phyloP scores from a whole-genome alignment of 2,329 filamentous ascomycete species.

The Alternaria angustiovoidea region DNA sequence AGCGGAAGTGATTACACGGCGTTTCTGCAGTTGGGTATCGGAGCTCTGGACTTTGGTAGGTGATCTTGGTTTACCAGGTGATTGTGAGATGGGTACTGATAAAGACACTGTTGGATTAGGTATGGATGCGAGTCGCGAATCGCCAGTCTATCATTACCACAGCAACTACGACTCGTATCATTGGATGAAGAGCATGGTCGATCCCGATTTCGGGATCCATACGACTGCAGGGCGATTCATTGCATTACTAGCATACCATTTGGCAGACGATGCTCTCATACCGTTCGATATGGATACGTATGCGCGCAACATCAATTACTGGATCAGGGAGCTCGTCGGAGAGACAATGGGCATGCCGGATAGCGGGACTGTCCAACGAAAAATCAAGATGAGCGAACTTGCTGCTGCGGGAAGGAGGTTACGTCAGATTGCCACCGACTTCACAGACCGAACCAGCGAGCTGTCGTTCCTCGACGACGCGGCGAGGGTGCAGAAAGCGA shows the following conservation, averaged over 20 bases:
- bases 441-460: background rate
- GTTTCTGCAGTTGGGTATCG: constrained; percentile 57
- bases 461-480: background rate
- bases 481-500: background rate
- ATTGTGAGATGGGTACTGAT: too few species aligned
- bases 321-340: constrained; percentile 5
- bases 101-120: constrained; percentile 7
- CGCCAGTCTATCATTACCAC: constrained; percentile 59
- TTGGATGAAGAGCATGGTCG: constrained; percentile 62
- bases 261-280: constrained; percentile 50
- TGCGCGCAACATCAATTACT: constrained; percentile 17
- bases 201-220: constrained; percentile 60
- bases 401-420: background rate
- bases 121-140: constrained; percentile 31
- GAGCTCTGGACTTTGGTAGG: constrained; percentile 43
- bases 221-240: constrained; percentile 59
- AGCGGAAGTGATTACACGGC: constrained; percentile 59
- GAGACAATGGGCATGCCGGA: background rate
- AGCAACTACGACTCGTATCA: constrained; percentile 58
- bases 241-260: constrained; percentile 53
- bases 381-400: background rate
- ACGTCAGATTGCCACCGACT: background rate
- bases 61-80: too few species aligned
- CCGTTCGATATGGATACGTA: constrained; percentile 47
- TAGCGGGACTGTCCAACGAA: background rate